Conservation (phyloP, 1,284 basidiomycete species). For the Trichosporon sp. region DNA sequence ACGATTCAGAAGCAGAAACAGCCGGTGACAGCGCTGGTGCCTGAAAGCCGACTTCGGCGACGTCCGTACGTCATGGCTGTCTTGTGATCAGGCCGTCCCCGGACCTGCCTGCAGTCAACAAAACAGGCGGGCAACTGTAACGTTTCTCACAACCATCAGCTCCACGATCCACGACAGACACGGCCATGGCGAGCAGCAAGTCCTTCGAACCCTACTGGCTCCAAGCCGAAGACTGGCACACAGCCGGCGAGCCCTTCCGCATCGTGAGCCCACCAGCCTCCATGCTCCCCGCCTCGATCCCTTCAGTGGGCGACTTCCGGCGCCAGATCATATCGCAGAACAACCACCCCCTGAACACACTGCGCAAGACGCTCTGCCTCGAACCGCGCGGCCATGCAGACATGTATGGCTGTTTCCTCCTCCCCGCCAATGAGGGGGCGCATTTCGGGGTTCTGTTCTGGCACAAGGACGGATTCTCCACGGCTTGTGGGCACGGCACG, state of each 20-base stretch:
- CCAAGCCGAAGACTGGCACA: slow-evolving; percentile 37
- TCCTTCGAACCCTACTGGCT: slow-evolving; percentile 29
- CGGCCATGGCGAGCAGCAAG: background rate
- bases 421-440: slow-evolving; percentile 54
- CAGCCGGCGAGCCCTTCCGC: slow-evolving; percentile 39
- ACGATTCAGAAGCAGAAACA: background rate
- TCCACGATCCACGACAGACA: background rate
- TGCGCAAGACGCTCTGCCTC: slow-evolving; percentile 34
- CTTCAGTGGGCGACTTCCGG: slow-evolving; percentile 26
- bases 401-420: slow-evolving; percentile 61
- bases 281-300: slow-evolving; percentile 12
- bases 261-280: slow-evolving; percentile 32
- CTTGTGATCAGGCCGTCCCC: background rate
- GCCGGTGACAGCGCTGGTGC: background rate
- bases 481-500: slow-evolving; percentile 61
- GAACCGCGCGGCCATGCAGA: slow-evolving; percentile 60
- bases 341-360: slow-evolving; percentile 32
- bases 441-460: slow-evolving; percentile 60
- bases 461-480: slow-evolving; percentile 62
- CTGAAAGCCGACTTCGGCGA: slow-evolving; percentile 14
- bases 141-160: background rate
- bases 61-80: background rate
- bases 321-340: slow-evolving; percentile 19
- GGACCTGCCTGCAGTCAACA: slow-evolving; percentile 28
- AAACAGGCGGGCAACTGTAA: too few relatives aligned